Conservation (phyloP, 2,329 filamentous ascomycete species). For the Lecanicillium sp. region DNA sequence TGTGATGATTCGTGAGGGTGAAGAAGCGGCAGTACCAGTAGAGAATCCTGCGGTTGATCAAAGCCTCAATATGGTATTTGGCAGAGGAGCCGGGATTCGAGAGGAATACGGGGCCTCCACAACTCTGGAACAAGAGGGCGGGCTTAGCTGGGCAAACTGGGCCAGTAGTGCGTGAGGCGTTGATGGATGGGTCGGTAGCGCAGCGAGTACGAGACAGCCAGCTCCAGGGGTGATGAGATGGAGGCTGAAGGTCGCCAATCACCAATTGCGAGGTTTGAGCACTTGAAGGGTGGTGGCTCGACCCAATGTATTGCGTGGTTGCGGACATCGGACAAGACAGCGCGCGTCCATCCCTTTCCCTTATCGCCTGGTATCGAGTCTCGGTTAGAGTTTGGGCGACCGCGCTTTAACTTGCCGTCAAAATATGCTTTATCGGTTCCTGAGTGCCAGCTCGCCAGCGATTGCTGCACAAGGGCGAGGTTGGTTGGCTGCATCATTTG, state of each 20-base stretch:
- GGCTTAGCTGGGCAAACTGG: background rate
- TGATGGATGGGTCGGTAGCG: background rate
- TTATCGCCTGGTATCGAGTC: background rate
- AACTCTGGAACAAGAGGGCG: conserved; percentile 11
- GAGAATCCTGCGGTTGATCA: background rate
- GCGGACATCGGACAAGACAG: background rate
- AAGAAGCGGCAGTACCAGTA: background rate
- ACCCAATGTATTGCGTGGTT: background rate
- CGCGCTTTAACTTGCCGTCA: background rate
- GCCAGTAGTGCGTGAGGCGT: background rate
- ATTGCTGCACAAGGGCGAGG: too few relatives aligned
- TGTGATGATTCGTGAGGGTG: background rate
- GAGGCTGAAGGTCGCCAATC: too few relatives aligned
- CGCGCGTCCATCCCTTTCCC: background rate
- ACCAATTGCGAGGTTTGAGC: conserved; percentile 1
- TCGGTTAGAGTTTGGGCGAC: background rate
- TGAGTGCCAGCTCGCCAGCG: background rate
- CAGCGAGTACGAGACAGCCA: conserved; percentile 8
- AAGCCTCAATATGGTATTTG: background rate
- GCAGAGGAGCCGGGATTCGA: background rate
- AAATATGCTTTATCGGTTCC: background rate
- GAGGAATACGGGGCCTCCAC: conserved; percentile 9
- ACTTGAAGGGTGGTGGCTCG: background rate
- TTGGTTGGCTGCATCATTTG: background rate
- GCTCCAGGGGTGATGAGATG: background rate